A percentile compares a stretch with the other conserved stretches of the same genome.
phyloP scores from a whole-genome alignment of 768 basidiomycete genomes.

The Tylopilus felleus region DNA sequence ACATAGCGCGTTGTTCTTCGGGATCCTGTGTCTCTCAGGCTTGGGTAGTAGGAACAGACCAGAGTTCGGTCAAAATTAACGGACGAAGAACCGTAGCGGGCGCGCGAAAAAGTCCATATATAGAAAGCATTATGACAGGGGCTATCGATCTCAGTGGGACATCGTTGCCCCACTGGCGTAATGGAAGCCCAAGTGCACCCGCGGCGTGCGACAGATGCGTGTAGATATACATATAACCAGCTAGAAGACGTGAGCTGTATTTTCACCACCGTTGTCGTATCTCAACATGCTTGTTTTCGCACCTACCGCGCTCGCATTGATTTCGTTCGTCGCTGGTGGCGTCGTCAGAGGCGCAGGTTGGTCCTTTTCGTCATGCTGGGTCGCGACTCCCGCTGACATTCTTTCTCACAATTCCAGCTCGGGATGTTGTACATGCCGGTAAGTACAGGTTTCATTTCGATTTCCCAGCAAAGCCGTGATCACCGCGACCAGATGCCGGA shows the following conservation, averaged over 20 bases:
- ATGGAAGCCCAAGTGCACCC: background rate
- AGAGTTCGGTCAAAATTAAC: background rate
- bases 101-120: background rate
- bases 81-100: background rate
- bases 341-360: slow-evolving; percentile 8
- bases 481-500: background rate
- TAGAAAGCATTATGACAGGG: background rate
- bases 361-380: background rate
- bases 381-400: background rate
- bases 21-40: slow-evolving; percentile 5
- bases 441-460: background rate
- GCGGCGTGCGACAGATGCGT: background rate
- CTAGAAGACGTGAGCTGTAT: background rate
- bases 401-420: background rate
- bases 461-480: background rate
- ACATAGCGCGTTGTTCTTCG: background rate
- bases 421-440: background rate
- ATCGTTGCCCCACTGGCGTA: background rate
- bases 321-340: slow-evolving; percentile 6
- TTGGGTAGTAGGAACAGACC: background rate
- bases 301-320: slow-evolving; percentile 6
- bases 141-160: background rate
- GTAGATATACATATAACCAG: slow-evolving; percentile 16
- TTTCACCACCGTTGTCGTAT: background rate
- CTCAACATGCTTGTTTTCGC: slow-evolving; percentile 11